Base-by-base conservation (phyloP, 768 basidiomycete genomes). In the Hygrocybe coccinea region DNA sequence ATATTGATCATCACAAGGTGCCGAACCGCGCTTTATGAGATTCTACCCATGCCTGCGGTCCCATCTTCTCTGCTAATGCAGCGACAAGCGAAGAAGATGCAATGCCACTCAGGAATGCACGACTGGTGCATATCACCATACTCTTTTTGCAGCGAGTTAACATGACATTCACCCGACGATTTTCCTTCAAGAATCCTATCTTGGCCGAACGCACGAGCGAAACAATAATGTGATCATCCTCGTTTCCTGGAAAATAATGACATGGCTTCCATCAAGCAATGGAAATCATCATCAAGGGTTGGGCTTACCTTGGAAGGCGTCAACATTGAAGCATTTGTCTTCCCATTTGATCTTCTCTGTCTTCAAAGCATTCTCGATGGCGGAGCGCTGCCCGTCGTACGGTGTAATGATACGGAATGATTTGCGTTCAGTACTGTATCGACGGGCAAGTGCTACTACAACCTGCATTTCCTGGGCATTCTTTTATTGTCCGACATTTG, bases 311-410 rank as follows among this genome's bases (percentile, higher is more conserved):
- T 90, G 89, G 61, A 89, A 90, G 1, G 85, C 81, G 62, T 90
- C 88, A 24, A 90, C 82, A 65, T 86, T 89, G 71, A 87, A 90
- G 52, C 82, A 83, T 52, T 75, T 84, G 57, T 88, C 76, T 37
- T 79, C 64, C 80, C 80, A 84, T 1, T 70, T 62, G 0, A 89
- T 66, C 0, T 74, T 69, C 35, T 69, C 68, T 0, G 55, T 39
- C 60, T 84, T 76, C 11, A 90, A 67, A 8, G 67, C 65, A 1
- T 67, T 67, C 62, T 88, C 84, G 14, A 90, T 64, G 5, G 63
- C 54, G 12, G 70, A 72, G 8, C 86, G 76, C 65, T 90, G 89
- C 5, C 80, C 78, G 66, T 89, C 87, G 66, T 90, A 90, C 0
- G 87, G 88, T 0, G 87, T 89, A 56, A 90, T 83, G 21, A 90